Conservation (phyloP, 371 early-diverging fungal species). For the Actinomortierella wolfii region DNA sequence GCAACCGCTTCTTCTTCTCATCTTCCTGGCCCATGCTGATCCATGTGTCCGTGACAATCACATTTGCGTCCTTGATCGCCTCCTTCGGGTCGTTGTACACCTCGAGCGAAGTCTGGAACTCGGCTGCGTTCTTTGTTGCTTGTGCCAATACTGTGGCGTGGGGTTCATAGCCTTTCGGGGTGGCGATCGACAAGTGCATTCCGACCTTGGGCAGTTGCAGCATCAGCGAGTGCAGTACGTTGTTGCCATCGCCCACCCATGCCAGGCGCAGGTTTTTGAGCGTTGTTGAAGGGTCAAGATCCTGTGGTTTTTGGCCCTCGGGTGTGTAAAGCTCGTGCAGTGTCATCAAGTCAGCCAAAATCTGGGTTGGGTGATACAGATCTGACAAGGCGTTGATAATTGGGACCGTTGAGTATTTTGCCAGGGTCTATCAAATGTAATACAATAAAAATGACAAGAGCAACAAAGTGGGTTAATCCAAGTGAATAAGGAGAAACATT, state of each 20-base stretch:
- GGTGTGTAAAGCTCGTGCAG: conserved; percentile 77
- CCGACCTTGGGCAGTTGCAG: conserved; percentile 90
- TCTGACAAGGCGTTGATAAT: conserved; percentile 95
- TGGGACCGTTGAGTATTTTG: conserved; percentile 87
- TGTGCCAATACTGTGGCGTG: conserved; percentile 70
- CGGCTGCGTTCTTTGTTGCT: conserved; percentile 56
- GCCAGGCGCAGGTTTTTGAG: conserved; percentile 78
- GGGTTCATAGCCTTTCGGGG: conserved; percentile 80
- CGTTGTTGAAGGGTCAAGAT: conserved; percentile 54
- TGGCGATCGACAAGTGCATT: conserved; percentile 80
- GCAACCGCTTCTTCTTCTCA: conserved; percentile 82
- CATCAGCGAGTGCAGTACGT: conserved; percentile 89
- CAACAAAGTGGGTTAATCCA: too few relatives aligned
- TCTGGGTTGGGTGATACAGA: conserved; percentile 95
- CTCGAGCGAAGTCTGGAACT: conserved; percentile 56
- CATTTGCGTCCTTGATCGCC: conserved; percentile 83
- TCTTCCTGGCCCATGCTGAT: conserved; percentile 96
- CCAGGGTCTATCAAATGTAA: conserved; percentile 58
- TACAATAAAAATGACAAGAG: conserved; percentile 7
- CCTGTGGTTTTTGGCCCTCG: conserved; percentile 35
- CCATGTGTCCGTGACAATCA: conserved; percentile 97
- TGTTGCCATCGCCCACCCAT: conserved; percentile 98
- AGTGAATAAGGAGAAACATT: neutral
- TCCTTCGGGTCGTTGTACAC: conserved; percentile 73
- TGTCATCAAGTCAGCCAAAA: conserved; percentile 93